Base-by-base conservation (phyloP, 345 rosid species). In the Heritiera fomes region DNA sequence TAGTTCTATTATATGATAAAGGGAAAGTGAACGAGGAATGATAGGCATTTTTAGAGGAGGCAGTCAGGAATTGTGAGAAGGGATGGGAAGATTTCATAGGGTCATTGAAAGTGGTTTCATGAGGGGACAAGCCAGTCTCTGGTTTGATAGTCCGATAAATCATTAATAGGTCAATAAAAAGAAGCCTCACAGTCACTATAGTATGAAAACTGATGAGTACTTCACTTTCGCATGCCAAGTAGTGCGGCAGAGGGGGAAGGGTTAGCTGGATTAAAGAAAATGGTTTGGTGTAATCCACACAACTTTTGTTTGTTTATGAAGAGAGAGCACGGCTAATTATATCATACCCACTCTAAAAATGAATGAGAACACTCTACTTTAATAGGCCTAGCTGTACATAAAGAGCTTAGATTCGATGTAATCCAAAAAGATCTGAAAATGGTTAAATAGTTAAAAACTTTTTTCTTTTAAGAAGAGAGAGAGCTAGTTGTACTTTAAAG, bases 321-420 rank as follows among this genome's bases (percentile, higher is more conserved):
- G 77, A 12, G 18, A 73, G 59, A 63, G 23, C 49, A 30, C 71
- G 59, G 74, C 43, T 53, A 73, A n/a, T 34, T 34, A 34, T 34
- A 34, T 34, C 3, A 34, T 73, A 34, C 77, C 40, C 40, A 40
- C 66, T 41, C 11, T 9, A 52, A 52, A 52, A 32, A 30, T 71
- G 58, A 71, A 52, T 34, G 28, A 73, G 34, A 40, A 9, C 46
- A 20, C 23, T 49, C 14, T 14, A 45, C 14, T 75, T 71, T 77
- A 55, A 34, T 34, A 62, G 75, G 17, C 81, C 78, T 69, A 73
- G 79, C 80, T 83, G 83, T 62, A 68, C 73, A 68, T 64, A 75
- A 68, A 45, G 61, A 82, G 83, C 77, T 59, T 72, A 77, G 77
- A 81, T 81, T 85, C 41, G 82, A 60, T 77, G 84, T 83, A 82